Percentiles rank a stretch among this genome's conserved stretches.
phyloP scores from a whole-genome alignment of 345 rosid genomes.

The Stellera chamaejasme region DNA sequence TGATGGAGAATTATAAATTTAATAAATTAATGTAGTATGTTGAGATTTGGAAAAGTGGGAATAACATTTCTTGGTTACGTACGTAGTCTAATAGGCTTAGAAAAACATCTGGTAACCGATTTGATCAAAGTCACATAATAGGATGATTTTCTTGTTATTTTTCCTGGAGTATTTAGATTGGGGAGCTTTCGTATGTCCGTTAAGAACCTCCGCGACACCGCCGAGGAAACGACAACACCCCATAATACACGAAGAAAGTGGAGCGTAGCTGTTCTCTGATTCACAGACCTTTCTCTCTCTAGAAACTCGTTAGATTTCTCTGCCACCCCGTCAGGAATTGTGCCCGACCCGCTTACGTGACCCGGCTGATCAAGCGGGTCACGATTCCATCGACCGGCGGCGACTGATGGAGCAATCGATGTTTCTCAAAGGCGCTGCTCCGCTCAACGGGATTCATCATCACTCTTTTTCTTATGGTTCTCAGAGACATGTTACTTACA shows the following conservation, averaged over 20 bases:
- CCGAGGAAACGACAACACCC: background rate
- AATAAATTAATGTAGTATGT: no score
- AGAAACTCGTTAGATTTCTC: background rate
- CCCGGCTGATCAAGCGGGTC: conserved; percentile 9
- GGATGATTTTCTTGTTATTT: no score
- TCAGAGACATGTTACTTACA: conserved; percentile 41
- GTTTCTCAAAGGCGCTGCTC: conserved; percentile 18
- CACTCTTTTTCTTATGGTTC: conserved; percentile 30
- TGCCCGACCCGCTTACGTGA: background rate
- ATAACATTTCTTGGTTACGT: no score
- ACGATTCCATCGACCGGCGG: background rate
- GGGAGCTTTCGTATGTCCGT: conserved; percentile 5
- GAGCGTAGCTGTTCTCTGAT: background rate
- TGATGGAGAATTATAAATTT: no score
- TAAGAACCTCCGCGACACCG: background rate
- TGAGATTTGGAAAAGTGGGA: no score
- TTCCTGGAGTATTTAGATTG: no score
- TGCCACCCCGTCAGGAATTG: background rate
- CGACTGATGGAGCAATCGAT: conserved; percentile 12
- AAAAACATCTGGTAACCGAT: no score
- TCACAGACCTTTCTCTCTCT: background rate
- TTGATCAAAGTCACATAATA: no score
- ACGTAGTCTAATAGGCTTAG: no score
- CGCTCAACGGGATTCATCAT: conserved; percentile 18
- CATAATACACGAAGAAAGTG: background rate